Evolutionary conservation across 2,329 filamentous ascomycete genomes (phyloP), one percentile per base, ranked within the genome.

Genomic region (Aspergillus vadensis): DNA sequence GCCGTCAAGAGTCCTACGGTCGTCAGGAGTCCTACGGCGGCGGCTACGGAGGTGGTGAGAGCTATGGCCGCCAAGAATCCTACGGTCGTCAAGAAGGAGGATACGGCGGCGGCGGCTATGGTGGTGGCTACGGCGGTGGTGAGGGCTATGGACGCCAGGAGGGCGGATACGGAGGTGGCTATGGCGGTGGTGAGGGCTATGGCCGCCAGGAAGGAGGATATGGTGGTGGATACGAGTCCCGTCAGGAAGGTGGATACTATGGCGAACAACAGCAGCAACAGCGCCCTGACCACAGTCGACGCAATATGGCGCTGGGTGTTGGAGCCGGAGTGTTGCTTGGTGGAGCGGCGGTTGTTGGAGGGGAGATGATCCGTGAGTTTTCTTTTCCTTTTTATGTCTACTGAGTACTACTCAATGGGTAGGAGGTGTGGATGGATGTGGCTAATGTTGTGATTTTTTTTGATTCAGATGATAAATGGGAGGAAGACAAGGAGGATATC

Each of bases 311-410:
- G 1, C 65, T 77, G 17, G 80, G 76, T 32, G 77, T 72, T 3
- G 79, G 72, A 19, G 76, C 75, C 1, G 80, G 80, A 4, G 55
- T 79, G 17, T 72, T 75, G 4, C 14, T 30, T 27, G 47, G 47
- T 8, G 80, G 77, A 15, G 79, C 79, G 57, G 80, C 78, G 47
- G 58, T 81, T 55, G 65, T 80, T 60, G 80, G 81, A 59, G 78
- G 77, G 5, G 71, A 79, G 55, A 74, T 80, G 67, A 73, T 79
- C 32, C 69, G 76, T 77, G 66, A 56, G 73, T 70, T 39, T n/a
- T n/a, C n/a, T n/a, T n/a, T n/a, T n/a, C n/a, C n/a, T n/a, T n/a
- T n/a, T n/a, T n/a, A n/a, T n/a, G n/a, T n/a, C n/a, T n/a, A n/a
- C n/a, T n/a, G n/a, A n/a, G n/a, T n/a, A n/a, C n/a, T n/a, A n/a